Conservation (phyloP, 805 yeast genomes). For the Aciculoconidium aculeatum region DNA sequence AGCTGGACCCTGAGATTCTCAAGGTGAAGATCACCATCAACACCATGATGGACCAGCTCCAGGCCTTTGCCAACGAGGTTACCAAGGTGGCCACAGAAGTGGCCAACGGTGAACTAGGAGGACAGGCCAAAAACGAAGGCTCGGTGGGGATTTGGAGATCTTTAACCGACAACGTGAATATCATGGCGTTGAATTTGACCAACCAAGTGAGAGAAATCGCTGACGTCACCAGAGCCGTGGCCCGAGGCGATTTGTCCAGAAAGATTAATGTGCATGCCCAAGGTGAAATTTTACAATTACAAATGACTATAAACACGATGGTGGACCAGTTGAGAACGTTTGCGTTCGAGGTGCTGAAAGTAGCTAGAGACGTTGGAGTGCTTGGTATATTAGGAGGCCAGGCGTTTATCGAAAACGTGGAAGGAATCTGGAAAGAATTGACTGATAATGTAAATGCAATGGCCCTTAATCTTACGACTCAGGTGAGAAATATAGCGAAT, state of each 20-base stretch:
- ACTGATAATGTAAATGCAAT: conserved; percentile 86
- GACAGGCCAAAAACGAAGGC: conserved; percentile 81
- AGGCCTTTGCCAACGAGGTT: conserved; percentile 74
- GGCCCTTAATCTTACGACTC: conserved; percentile 84
- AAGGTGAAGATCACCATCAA: conserved; percentile 78
- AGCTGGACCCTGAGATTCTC: conserved; percentile 71
- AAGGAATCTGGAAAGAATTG: conserved; percentile 83
- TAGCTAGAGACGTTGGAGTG: conserved; percentile 86
- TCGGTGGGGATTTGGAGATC: conserved; percentile 86
- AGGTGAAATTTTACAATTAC: conserved; percentile 81
- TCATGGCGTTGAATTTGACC: conserved; percentile 82
- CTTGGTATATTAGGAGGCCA: conserved; percentile 88
- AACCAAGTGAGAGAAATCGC: conserved; percentile 71
- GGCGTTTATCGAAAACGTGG: conserved; percentile 71
- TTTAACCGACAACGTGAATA: conserved; percentile 76
- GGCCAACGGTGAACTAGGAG: conserved; percentile 86
- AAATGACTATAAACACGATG: conserved; percentile 84
- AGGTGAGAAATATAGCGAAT: conserved; percentile 81
- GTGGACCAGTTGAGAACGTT: conserved; percentile 79
- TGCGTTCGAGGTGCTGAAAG: conserved; percentile 82
- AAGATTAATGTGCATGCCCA: conserved; percentile 88
- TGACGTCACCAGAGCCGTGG: conserved; percentile 85
- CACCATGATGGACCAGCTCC: conserved; percentile 84
- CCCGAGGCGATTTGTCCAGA: conserved; percentile 75
- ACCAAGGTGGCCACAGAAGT: conserved; percentile 86